Base-by-base conservation (phyloP, 2,329 filamentous ascomycete species). In the Colletotrichum cuscutae region DNA sequence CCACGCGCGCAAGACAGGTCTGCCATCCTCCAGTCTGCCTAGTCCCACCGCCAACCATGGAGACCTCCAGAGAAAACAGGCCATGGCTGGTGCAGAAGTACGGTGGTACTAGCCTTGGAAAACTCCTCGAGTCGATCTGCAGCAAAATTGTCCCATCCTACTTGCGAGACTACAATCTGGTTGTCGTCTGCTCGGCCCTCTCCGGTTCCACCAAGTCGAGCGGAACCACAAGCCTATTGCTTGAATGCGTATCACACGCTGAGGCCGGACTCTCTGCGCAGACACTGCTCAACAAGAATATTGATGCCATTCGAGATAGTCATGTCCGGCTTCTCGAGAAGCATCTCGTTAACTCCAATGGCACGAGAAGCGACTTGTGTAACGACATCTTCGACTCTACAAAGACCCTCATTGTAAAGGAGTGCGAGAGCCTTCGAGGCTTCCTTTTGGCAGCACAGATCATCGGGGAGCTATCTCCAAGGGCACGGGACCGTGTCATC, bases 61-160 rank as follows among this genome's bases (percentile, higher is more conserved):
- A 73, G 19, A 62, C 58, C 75, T 84, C 83, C 75, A 76, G 79
- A 65, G 78, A 80, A 58, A 77, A 78, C 59, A 85, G 86, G 76
- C 87, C 87, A 76, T 98, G 95, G 95, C 88, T 97, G 30, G 93
- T 98, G 61, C 95, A 98, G 82, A 98, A 98, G 84, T 98, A 97
- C 82, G 95, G 95, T 74, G 96, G 96, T 60, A 98, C 96, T 64
- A 97, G 94, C 80, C 93, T 98, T 63, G 96, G 96, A 77, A 98
- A 98, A 84, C 97, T 97, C 78, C 92, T 95, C 65, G 88, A 90
- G 76, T 92, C 92, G 82, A 87, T 89, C 80, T 75, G 84, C 82
- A 46, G 52, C 22, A 68, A 59, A 53, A 73, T 73, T 63, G 72
- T 73, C 37, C 71, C 68, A 54, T 71, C 71, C 19, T 66, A 63